Conservation (phyloP, 345 rosid species). For the Dipteronia sinensis region DNA sequence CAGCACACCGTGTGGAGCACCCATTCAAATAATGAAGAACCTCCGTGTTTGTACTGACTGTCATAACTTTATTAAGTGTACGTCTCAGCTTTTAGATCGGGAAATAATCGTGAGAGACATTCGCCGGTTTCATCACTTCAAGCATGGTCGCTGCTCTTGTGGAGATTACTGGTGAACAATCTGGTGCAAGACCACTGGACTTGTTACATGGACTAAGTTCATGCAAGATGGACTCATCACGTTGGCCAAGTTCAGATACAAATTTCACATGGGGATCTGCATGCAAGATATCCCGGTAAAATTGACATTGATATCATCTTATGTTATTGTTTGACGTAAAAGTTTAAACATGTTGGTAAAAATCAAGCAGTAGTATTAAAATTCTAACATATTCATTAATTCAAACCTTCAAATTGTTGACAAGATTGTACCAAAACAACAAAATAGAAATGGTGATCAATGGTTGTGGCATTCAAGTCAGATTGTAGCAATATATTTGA, state of each 20-base stretch:
- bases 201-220: not conserved
- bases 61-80: conserved; percentile 41
- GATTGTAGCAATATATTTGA: too few species aligned
- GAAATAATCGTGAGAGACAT: conserved; percentile 44
- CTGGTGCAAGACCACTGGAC: not conserved
- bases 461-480: too few species aligned
- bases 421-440: not conserved
- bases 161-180: conserved; percentile 46
- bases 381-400: not conserved
- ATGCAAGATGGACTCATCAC: not conserved
- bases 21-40: conserved; percentile 42
- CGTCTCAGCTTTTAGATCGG: conserved; percentile 37
- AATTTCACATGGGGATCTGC: not conserved
- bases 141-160: conserved; percentile 43
- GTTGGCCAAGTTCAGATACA: not conserved
- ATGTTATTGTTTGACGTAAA: not conserved
- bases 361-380: not conserved
- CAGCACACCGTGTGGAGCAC: conserved; percentile 24
- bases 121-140: conserved; percentile 45
- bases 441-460: not conserved
- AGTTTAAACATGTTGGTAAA: not conserved
- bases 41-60: conserved; percentile 43
- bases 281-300: not conserved
- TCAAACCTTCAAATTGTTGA: not conserved
- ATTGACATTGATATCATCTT: not conserved